Conservation (phyloP, 306 rosid genomes). For the Prunus mume region DNA sequence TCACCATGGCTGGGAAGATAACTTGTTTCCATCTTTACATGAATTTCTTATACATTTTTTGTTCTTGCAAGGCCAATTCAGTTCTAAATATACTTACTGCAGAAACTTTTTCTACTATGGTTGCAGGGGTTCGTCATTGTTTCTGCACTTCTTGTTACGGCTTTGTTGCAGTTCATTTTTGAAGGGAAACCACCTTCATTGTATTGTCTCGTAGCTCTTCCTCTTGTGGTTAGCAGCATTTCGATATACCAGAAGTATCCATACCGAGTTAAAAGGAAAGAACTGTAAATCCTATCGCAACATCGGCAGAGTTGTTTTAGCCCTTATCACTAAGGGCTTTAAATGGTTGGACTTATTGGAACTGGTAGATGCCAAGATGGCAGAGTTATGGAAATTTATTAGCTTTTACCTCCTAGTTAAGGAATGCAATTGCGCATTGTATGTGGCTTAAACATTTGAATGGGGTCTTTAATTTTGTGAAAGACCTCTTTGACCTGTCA, state of each 20-base stretch:
- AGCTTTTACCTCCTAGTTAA: not conserved
- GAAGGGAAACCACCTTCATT: conserved; percentile 93
- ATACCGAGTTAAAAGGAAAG: conserved; percentile 65
- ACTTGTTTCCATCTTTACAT: not conserved
- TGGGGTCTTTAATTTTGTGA: not conserved
- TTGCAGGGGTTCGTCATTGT: conserved; percentile 98
- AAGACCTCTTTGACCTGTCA: not conserved
- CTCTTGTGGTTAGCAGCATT: conserved; percentile 79
- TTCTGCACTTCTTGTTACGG: conserved; percentile 89
- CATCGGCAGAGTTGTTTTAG: conserved; percentile 17
- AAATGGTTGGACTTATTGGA: conserved; percentile 23
- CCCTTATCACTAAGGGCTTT: conserved; percentile 5
- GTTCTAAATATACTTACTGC: not conserved
- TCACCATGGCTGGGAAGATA: conserved; percentile 7
- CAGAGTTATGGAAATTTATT: not conserved
- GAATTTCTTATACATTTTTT: not conserved
- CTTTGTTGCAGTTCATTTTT: conserved; percentile 83
- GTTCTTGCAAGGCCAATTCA: not conserved
- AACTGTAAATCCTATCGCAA: conserved; percentile 30
- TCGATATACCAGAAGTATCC: conserved; percentile 88
- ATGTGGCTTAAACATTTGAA: not conserved
- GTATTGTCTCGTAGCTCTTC: conserved; percentile 84
- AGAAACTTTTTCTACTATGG: conserved; percentile 11
- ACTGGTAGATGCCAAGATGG: conserved; percentile 35
- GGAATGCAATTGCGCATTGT: not conserved